Evolutionary conservation across 2,329 filamentous ascomycete genomes (phyloP).

Genomic region (Pyrenophora teres): DNA sequence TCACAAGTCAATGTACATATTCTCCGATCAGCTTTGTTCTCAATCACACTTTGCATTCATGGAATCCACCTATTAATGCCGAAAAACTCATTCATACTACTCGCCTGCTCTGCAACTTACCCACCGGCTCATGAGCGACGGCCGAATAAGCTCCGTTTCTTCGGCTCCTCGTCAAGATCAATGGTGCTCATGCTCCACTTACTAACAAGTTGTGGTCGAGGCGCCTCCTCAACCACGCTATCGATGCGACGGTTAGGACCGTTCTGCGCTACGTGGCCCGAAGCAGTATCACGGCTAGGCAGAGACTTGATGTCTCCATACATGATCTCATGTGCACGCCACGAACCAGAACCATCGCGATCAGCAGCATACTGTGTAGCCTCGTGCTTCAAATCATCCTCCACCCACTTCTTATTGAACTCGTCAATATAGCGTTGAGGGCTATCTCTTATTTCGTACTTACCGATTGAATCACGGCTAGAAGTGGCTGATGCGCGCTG

Average conservation of each 20-base stretch:
- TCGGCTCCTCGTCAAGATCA: neutral
- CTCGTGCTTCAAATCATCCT: conserved; percentile 14
- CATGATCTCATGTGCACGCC: neutral
- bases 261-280: neutral
- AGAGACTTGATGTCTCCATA: neutral
- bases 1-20: neutral
- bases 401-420: conserved; percentile 18
- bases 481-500: neutral
- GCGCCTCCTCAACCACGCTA: neutral
- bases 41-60: too few species aligned
- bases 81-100: too few species aligned
- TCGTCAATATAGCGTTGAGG: conserved; percentile 22
- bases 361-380: neutral
- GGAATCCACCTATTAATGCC: too few species aligned
- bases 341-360: neutral
- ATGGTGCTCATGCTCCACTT: conserved; percentile 1
- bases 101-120: too few species aligned
- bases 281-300: neutral
- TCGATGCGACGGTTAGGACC: neutral
- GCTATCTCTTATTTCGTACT: conserved; percentile 7
- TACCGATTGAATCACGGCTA: neutral
- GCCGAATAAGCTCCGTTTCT: neutral
- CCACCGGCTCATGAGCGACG: neutral
- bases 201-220: neutral
- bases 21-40: neutral